Evolutionary conservation across 805 yeast species (phyloP).

Genomic region (Komagataella populi): DNA sequence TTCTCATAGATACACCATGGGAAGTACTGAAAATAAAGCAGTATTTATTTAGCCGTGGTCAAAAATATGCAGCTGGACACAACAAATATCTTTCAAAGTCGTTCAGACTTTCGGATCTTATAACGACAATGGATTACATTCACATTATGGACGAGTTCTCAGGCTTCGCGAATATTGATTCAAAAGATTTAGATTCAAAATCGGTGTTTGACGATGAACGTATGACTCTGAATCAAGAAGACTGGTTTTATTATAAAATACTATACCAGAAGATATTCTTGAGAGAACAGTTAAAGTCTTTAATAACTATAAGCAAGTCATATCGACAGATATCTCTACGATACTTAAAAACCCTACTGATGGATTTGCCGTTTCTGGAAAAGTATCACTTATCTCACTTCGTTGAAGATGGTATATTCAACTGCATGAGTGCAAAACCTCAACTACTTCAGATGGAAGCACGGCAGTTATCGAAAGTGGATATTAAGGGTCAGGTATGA

Average conservation of each 20-base stretch:
- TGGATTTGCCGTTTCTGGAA: not conserved
- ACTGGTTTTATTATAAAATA: slow-evolving; percentile 12
- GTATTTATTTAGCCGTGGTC: slow-evolving; percentile 5
- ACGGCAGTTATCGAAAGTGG: not conserved
- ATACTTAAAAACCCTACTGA: not conserved
- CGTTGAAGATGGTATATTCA: not conserved
- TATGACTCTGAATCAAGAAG: slow-evolving; percentile 7
- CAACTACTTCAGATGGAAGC: not conserved
- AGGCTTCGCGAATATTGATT: slow-evolving; percentile 1
- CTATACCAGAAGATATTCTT: slow-evolving; percentile 39
- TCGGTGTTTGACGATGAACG: slow-evolving; percentile 14
- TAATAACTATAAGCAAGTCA: slow-evolving; percentile 40
- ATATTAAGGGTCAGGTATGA: not conserved
- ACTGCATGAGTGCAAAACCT: not conserved
- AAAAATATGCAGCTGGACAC: not conserved
- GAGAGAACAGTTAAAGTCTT: slow-evolving; percentile 42
- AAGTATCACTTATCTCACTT: not conserved
- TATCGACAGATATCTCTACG: slow-evolving; percentile 31
- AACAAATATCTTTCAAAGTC: not conserved
- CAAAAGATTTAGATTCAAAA: slow-evolving; percentile 5
- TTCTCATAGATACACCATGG: slow-evolving; percentile 54
- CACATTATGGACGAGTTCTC: slow-evolving; percentile 24
- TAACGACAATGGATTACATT: slow-evolving; percentile 17
- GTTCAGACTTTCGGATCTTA: slow-evolving; percentile 3
- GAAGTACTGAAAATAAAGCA: slow-evolving; percentile 34